Evolutionary conservation across 768 basidiomycete species (phyloP).

Genomic region (Leccinum disarticulatum): DNA sequence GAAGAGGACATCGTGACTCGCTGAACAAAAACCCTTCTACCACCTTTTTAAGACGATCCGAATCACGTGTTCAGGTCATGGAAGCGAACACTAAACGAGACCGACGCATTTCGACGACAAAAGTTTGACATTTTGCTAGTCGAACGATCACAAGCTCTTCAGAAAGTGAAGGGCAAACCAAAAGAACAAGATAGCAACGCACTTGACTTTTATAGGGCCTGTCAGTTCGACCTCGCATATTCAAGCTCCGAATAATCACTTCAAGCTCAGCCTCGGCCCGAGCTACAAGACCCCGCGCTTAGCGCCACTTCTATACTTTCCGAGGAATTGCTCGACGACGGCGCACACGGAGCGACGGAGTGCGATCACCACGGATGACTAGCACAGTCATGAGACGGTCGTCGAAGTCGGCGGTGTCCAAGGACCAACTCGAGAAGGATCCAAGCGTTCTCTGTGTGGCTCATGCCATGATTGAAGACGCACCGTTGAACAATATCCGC

Average conservation of each 20-base stretch:
- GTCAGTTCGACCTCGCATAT: neutral
- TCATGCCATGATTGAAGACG: neutral
- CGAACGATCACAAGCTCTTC: too few species aligned
- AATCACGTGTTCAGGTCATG: neutral
- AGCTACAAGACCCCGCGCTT: neutral
- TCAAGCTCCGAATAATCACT: neutral
- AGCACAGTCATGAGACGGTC: neutral
- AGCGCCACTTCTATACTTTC: slow-evolving; percentile 7
- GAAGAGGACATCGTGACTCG: slow-evolving; percentile 1
- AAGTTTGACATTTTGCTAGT: too few species aligned
- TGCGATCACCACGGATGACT: slow-evolving; percentile 17
- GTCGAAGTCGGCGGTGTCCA: slow-evolving; percentile 19
- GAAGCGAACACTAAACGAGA: too few species aligned
- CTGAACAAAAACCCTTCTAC: neutral
- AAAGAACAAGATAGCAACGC: neutral
- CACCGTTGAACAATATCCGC: slow-evolving; percentile 11
- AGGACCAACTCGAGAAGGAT: neutral
- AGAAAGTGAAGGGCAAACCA: too few species aligned
- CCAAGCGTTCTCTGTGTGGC: neutral
- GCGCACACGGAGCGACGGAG: neutral
- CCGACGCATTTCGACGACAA: too few species aligned
- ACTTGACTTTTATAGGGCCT: too few species aligned
- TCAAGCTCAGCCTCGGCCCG: neutral
- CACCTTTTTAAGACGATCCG: neutral
- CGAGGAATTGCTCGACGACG: slow-evolving; percentile 8